phyloP scores from a whole-genome alignment of 2,329 filamentous ascomycete species.

The Aureobasidium melanogenum region DNA sequence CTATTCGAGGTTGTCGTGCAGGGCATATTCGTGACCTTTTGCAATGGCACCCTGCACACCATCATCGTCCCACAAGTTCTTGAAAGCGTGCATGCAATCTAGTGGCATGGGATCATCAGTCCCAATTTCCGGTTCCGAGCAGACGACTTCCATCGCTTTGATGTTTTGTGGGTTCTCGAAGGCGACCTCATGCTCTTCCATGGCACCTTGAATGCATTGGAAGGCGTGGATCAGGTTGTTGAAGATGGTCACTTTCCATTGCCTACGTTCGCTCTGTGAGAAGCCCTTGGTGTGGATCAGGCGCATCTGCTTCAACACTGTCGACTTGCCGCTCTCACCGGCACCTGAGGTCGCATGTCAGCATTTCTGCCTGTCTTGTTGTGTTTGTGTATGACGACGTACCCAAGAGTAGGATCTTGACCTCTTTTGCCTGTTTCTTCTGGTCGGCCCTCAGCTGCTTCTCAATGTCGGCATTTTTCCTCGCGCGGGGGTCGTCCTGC shows the following conservation, averaged over 20 bases:
- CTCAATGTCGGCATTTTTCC: conserved; percentile 65
- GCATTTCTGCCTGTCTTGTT: conserved; percentile 9
- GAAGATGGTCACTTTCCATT: conserved; percentile 93
- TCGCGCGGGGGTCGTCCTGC: conserved; percentile 37
- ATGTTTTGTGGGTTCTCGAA: conserved; percentile 74
- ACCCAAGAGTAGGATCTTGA: conserved; percentile 93
- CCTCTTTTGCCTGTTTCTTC: conserved; percentile 75
- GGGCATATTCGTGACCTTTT: conserved; percentile 91
- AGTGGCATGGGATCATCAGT: conserved; percentile 70
- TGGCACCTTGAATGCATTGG: conserved; percentile 81
- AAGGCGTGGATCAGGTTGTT: conserved; percentile 90
- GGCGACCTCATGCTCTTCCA: conserved; percentile 72
- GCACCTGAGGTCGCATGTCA: conserved; percentile 54
- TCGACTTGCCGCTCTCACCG: conserved; percentile 92
- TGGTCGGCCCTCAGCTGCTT: conserved; percentile 77
- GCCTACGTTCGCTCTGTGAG: conserved; percentile 76
- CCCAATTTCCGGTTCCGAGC: conserved; percentile 72
- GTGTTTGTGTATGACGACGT: conserved; percentile 20
- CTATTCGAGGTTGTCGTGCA: conserved; percentile 95
- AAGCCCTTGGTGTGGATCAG: conserved; percentile 94
- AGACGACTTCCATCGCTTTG: conserved; percentile 67
- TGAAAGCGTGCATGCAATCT: conserved; percentile 73
- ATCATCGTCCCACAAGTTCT: conserved; percentile 70
- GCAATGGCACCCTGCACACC: conserved; percentile 82
- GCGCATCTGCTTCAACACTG: conserved; percentile 97